phyloP scores from a whole-genome alignment of 306 rosid species.

The Quercus berberidifolia region DNA sequence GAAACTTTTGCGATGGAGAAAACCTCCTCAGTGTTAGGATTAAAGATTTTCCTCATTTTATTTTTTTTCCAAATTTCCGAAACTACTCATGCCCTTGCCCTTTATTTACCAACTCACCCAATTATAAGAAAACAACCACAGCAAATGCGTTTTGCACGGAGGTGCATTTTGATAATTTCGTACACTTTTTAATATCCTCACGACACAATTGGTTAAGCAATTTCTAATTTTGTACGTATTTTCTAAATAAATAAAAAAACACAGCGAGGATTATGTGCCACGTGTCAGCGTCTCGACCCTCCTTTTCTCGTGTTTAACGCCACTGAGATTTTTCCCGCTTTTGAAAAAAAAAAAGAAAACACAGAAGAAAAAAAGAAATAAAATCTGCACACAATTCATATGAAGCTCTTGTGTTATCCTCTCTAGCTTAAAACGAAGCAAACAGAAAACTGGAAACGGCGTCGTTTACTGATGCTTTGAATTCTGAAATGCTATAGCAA shows the following conservation, averaged over 20 bases:
- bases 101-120: not conserved
- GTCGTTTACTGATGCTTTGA: slow-evolving; percentile 3
- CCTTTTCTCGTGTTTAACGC: slow-evolving; percentile 41
- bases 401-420: slow-evolving; percentile 51
- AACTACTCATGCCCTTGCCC: not conserved
- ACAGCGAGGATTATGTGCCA: slow-evolving; percentile 35
- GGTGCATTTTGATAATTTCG: slow-evolving; percentile 1
- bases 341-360: not conserved
- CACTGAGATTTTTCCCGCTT: slow-evolving; percentile 42
- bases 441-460: slow-evolving; percentile 24
- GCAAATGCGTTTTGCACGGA: not conserved
- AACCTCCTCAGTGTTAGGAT: not conserved
- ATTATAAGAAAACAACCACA: not conserved
- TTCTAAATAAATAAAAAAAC: too few species aligned
- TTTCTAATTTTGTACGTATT: too few species aligned
- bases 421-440: slow-evolving; percentile 10
- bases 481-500: slow-evolving; percentile 22
- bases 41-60: not conserved
- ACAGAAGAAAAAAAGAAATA: not conserved
- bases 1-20: not conserved
- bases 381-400: slow-evolving; percentile 3
- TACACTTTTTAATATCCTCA: not conserved
- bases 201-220: too few species aligned
- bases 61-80: not conserved
- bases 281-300: slow-evolving; percentile 54